Percentiles rank a stretch among this genome's conserved stretches.
These are phyloP conservation scores for Podaxis pistillaris DNA, from an alignment of 768 basidiomycete genomes.

Conservation along the genomic window DNA sequence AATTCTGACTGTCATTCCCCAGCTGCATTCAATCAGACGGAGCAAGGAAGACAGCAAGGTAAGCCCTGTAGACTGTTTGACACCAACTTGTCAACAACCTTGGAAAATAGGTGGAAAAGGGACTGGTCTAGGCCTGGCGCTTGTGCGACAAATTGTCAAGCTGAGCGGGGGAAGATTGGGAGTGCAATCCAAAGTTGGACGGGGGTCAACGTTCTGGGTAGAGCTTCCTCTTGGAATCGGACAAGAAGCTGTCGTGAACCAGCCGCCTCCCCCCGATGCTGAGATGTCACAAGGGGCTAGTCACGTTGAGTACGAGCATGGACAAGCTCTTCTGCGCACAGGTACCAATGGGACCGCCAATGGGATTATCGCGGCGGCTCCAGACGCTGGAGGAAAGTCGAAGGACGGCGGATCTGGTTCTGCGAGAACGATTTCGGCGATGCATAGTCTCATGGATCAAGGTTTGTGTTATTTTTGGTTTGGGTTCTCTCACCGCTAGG, in stretches of 20 bases:
- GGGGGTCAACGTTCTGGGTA: conserved; percentile 89
- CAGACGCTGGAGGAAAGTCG: neutral
- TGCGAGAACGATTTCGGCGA: conserved; percentile 39
- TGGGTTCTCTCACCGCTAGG: neutral
- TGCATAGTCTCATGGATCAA: conserved; percentile 66
- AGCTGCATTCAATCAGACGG: conserved; percentile 80
- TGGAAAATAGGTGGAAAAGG: conserved; percentile 51
- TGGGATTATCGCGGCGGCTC: neutral
- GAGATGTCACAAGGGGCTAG: neutral
- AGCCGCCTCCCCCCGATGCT: conserved; percentile 14
- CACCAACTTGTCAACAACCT: neutral
- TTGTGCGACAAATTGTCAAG: conserved; percentile 79
- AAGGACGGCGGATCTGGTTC: conserved; percentile 19
- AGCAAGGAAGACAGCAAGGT: conserved; percentile 71
- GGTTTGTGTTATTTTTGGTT: conserved; percentile 18
- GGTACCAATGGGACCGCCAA: neutral
- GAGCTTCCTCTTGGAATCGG: conserved; percentile 79
- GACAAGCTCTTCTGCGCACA: conserved; percentile 1
- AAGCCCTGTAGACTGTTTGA: neutral
- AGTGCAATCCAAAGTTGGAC: conserved; percentile 57
- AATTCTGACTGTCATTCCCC: neutral
- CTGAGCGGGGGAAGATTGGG: conserved; percentile 72
- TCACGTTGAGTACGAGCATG: conserved; percentile 8
- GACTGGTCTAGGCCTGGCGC: conserved; percentile 72
- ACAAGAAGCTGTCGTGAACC: conserved; percentile 38